phyloP scores from a whole-genome alignment of 2,329 filamentous ascomycete genomes.

The Coleophoma cylindrospora region DNA sequence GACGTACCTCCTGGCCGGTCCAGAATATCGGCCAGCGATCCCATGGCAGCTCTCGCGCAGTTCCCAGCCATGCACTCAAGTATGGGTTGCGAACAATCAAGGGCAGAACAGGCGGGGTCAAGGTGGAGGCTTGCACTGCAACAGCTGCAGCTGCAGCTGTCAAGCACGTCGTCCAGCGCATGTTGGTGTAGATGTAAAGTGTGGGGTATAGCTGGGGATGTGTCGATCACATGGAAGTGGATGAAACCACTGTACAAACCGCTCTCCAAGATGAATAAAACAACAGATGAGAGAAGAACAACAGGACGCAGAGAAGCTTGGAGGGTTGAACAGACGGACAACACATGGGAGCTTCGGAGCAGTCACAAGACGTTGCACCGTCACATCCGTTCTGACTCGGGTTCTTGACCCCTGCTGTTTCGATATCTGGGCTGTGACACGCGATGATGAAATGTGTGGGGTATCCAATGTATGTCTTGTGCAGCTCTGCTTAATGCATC shows the following conservation, averaged over 20 bases:
- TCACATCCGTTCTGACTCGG: no score
- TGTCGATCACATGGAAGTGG: not conserved
- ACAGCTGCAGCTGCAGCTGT: slow-evolving; percentile 19
- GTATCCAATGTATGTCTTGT: no score
- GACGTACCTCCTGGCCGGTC: slow-evolving; percentile 58
- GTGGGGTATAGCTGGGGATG: not conserved
- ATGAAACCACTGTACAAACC: not conserved
- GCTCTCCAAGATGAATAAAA: no score
- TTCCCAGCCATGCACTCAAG: slow-evolving; percentile 55
- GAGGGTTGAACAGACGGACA: no score
- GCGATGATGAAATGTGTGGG: slow-evolving; percentile 11
- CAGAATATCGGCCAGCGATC: slow-evolving; percentile 83
- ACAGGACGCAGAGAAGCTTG: no score
- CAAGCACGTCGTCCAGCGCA: slow-evolving; percentile 24
- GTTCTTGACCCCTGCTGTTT: no score
- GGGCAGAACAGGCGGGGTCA: slow-evolving; percentile 52
- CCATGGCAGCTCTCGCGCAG: slow-evolving; percentile 72
- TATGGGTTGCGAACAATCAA: slow-evolving; percentile 56
- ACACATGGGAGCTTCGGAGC: no score
- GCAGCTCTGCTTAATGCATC: no score
- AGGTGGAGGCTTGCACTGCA: slow-evolving; percentile 39
- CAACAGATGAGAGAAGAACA: no score
- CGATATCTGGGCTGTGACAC: not conserved
- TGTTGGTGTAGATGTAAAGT: slow-evolving; percentile 2
- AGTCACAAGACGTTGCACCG: no score